phyloP scores from a whole-genome alignment of 129 eudicot species.

The Flaveria bidentis region DNA sequence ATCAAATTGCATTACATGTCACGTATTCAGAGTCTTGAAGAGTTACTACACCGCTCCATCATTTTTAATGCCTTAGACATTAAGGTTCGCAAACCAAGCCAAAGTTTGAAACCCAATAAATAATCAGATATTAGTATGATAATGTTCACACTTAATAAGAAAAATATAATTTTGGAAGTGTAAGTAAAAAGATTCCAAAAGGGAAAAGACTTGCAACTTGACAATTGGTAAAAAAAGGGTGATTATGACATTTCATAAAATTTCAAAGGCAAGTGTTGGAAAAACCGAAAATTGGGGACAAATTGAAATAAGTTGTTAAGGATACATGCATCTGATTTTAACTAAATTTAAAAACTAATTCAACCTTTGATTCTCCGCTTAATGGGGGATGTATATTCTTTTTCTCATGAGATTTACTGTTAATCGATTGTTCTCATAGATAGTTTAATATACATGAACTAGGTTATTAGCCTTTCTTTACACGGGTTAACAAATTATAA shows the following conservation, averaged over 20 bases:
- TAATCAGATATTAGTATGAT: neutral
- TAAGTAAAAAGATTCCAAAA: slow-evolving; percentile 8
- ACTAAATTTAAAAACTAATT: neutral
- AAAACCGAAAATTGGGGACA: slow-evolving; percentile 26
- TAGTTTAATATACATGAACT: neutral
- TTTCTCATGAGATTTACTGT: neutral
- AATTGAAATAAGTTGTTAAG: slow-evolving; percentile 19
- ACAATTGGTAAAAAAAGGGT: slow-evolving; percentile 1
- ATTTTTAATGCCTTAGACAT: neutral
- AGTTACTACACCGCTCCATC: neutral
- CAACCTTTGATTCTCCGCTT: slow-evolving; percentile 23
- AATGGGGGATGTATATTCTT: neutral
- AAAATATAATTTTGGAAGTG: neutral
- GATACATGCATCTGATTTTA: slow-evolving; percentile 37
- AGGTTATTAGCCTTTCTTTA: no score
- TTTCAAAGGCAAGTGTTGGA: neutral
- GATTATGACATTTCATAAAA: slow-evolving; percentile 12
- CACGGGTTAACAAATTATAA: no score
- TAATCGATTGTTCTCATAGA: neutral
- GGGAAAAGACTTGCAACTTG: slow-evolving; percentile 1
- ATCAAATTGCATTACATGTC: neutral
- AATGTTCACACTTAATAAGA: neutral
- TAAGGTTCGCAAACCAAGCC: no score
- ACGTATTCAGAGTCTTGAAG: neutral
- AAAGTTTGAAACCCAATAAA: no score